A percentile compares a stretch with the other conserved stretches of the same genome.
Evolutionary conservation across 2,329 filamentous ascomycete genomes (phyloP).

Genomic region (Tolypocladium album): DNA sequence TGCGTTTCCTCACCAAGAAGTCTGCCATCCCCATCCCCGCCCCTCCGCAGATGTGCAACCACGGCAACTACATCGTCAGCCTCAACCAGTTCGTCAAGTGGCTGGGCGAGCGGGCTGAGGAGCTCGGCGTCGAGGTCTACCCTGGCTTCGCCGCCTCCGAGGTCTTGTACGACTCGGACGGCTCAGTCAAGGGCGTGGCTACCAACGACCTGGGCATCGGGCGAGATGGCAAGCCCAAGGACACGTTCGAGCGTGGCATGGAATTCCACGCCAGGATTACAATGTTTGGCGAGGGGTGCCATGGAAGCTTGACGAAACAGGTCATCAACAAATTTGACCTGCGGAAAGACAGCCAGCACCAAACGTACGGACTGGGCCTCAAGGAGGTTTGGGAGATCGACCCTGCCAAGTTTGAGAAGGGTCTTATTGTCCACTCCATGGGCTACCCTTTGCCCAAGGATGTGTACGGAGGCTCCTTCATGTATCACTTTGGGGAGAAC

Average conservation of each 20-base stretch:
- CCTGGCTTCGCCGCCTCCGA: constrained; percentile 93
- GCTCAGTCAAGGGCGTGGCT: constrained; percentile 84
- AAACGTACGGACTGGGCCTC: constrained; percentile 88
- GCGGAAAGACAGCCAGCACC: constrained; percentile 76
- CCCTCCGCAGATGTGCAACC: constrained; percentile 95
- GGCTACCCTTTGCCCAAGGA: constrained; percentile 82
- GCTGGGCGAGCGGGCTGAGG: constrained; percentile 93
- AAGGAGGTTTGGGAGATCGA: constrained; percentile 98
- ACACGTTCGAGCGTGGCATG: constrained; percentile 92
- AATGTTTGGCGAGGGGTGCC: constrained; percentile 87
- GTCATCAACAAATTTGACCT: constrained; percentile 91
- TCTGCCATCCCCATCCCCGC: constrained; percentile 69
- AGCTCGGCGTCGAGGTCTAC: constrained; percentile 90
- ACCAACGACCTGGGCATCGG: constrained; percentile 89
- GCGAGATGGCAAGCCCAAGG: constrained; percentile 74
- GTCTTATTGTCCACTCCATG: constrained; percentile 79
- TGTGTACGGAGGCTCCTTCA: constrained; percentile 95
- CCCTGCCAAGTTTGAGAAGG: constrained; percentile 83
- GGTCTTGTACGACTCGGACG: constrained; percentile 76
- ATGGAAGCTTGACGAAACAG: constrained; percentile 91
- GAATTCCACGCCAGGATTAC: constrained; percentile 92
- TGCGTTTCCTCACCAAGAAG: constrained; percentile 87
- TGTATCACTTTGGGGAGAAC: constrained; percentile 99
- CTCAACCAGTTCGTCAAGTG: constrained; percentile 92
- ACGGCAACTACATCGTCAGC: constrained; percentile 95